Evolutionary conservation across 768 basidiomycete species (phyloP).

Genomic region (Tricholomella constricta): DNA sequence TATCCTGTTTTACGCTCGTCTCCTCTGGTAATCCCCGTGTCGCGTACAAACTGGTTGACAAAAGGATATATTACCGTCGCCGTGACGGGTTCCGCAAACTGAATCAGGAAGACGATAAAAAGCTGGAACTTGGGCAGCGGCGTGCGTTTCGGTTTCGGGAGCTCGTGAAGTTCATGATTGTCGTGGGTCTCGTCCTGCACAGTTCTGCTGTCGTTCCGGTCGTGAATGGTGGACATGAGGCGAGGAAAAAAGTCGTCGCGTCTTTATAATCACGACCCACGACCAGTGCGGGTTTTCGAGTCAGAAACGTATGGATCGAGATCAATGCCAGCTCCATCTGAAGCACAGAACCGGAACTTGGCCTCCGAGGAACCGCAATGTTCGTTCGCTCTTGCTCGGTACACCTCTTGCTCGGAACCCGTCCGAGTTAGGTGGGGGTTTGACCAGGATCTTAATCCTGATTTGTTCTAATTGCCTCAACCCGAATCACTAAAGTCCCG

Average conservation of each 20-base stretch:
- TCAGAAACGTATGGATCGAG: too few species aligned
- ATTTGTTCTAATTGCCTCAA: too few species aligned
- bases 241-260: background rate
- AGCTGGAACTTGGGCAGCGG: conserved; percentile 43
- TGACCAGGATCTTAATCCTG: too few species aligned
- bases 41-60: conserved; percentile 43
- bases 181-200: background rate
- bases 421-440: too few species aligned
- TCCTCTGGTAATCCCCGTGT: conserved; percentile 43
- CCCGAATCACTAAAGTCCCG: too few species aligned
- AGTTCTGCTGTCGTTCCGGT: background rate
- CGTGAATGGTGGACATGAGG: background rate
- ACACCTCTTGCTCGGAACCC: too few species aligned
- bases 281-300: too few species aligned
- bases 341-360: too few species aligned
- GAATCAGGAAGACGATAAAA: conserved; percentile 36
- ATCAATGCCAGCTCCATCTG: too few species aligned
- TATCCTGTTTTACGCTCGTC: conserved; percentile 49
- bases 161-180: conserved; percentile 2
- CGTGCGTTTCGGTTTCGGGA: conserved; percentile 11
- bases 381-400: too few species aligned
- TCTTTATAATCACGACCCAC: too few species aligned
- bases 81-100: conserved; percentile 34
- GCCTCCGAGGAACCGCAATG: too few species aligned
- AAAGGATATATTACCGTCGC: conserved; percentile 47